Evolutionary conservation across 805 yeast genomes (phyloP).

Genomic region (Saccharomycopsis selenospora): DNA sequence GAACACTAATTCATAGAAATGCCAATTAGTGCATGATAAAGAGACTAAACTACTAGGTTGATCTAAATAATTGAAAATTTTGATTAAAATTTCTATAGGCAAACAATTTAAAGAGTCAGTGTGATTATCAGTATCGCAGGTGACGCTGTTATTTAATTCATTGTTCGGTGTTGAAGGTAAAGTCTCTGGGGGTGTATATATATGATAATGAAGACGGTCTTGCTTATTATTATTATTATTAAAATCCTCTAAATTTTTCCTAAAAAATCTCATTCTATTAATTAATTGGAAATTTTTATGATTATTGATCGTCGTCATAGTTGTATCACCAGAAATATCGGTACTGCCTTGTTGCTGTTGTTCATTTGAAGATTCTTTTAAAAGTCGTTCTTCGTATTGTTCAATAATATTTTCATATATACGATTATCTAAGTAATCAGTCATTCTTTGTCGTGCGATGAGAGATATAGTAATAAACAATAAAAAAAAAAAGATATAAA

Average conservation of each 20-base stretch:
- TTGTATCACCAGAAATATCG: not conserved
- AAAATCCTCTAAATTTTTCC: no score
- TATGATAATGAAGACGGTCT: no score
- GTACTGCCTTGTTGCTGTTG: not conserved
- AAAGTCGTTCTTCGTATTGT: constrained; percentile 1
- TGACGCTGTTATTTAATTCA: no score
- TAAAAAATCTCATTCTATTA: no score
- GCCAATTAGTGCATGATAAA: not conserved
- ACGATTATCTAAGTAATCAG: not conserved
- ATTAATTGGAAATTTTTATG: no score
- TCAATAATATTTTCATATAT: not conserved
- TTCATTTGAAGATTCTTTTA: not conserved
- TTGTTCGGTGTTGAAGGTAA: not conserved
- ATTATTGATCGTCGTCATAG: no score
- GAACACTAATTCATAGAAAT: not conserved
- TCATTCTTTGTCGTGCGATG: no score
- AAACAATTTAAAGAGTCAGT: not conserved
- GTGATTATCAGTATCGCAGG: no score
- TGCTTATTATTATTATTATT: no score
- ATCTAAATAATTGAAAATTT: not conserved
- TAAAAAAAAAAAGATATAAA: no score
- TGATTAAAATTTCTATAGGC: not conserved
- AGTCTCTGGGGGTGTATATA: not conserved
- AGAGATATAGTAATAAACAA: no score
- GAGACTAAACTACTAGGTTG: not conserved